Evolutionary conservation across 768 basidiomycete species (phyloP).

Genomic region (Trametopsis cervina): DNA sequence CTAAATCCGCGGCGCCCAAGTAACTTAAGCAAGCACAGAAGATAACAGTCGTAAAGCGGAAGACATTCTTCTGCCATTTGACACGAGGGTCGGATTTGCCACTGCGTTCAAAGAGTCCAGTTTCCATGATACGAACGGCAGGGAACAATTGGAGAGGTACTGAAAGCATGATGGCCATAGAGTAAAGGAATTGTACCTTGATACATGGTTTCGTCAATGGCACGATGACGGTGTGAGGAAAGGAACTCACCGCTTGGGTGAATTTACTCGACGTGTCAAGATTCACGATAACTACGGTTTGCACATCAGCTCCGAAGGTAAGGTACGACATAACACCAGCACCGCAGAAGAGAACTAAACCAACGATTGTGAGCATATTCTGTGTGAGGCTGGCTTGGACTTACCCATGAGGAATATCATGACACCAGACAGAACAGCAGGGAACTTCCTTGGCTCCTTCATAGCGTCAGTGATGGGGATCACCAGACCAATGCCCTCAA

Average conservation of each 20-base stretch:
- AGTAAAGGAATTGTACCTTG: conserved; percentile 80
- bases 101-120: conserved; percentile 82
- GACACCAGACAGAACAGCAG: conserved; percentile 77
- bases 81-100: conserved; percentile 77
- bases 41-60: conserved; percentile 69
- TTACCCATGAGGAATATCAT: conserved; percentile 79
- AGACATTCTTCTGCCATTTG: conserved; percentile 96
- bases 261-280: conserved; percentile 76
- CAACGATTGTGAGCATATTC: conserved; percentile 5
- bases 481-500: conserved; percentile 95
- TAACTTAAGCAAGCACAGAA: conserved; percentile 78
- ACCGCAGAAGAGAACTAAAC: conserved; percentile 74
- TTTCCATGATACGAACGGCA: conserved; percentile 94
- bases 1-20: conserved; percentile 80
- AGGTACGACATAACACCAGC: conserved; percentile 83
- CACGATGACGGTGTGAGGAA: conserved; percentile 13
- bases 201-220: neutral
- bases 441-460: conserved; percentile 93
- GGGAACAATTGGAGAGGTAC: conserved; percentile 97
- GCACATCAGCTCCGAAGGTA: conserved; percentile 79
- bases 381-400: conserved; percentile 19
- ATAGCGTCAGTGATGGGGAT: conserved; percentile 98
- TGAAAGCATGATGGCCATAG: conserved; percentile 88
- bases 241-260: conserved; percentile 70
- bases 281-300: conserved; percentile 94